Base-by-base conservation (phyloP, 306 rosid species). In the Malus fusca region DNA sequence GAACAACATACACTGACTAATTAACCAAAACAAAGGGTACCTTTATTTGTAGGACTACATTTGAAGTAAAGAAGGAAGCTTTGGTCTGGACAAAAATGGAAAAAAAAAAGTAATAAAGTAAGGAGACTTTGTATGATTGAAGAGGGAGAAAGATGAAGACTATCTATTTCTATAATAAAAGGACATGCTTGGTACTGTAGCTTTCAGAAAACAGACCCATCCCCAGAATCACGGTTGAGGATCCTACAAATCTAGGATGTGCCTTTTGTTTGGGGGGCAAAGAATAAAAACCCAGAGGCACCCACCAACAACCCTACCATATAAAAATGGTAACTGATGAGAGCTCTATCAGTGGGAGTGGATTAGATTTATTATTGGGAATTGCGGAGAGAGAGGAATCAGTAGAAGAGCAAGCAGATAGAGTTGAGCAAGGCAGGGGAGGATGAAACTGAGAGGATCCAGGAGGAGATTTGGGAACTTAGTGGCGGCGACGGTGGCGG, bases 221-320 rank as follows among this genome's bases (percentile, higher is more conserved):
- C 40, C 40, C 40, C 40, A 5, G 40, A 1, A 6, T 35, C 40
- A 35, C 40, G 9, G 40, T 35, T 35, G 40, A 35, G 8, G 40
- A 35, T 35, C 40, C 40, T 5, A 6, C 8, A 35, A 35, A 35
- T 35, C 40, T 35, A 35, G 40, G 8, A 0, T 35, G 40, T 35
- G 40, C 40, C 40, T 35, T 35, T 35, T 35, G 84, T 84, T 81
- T 35, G 69, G 85, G 75, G 82, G 85, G 86, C 91, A 86, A 71
- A 79, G 87, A 91, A 93, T 87, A 84, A 83, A 73, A 85, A 63
- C 70, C 77, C 85, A 80, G 84, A 78, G 81, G 66, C 82, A 86
- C 84, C 82, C 81, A 77, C 80, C 82, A 84, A 83, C 87, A 89
- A 74, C 60, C 83, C 78, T 77, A 82, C 73, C 67, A 59, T 79